Evolutionary conservation across 2,329 filamentous ascomycete genomes (phyloP).

Genomic region (Colletotrichum magnum): DNA sequence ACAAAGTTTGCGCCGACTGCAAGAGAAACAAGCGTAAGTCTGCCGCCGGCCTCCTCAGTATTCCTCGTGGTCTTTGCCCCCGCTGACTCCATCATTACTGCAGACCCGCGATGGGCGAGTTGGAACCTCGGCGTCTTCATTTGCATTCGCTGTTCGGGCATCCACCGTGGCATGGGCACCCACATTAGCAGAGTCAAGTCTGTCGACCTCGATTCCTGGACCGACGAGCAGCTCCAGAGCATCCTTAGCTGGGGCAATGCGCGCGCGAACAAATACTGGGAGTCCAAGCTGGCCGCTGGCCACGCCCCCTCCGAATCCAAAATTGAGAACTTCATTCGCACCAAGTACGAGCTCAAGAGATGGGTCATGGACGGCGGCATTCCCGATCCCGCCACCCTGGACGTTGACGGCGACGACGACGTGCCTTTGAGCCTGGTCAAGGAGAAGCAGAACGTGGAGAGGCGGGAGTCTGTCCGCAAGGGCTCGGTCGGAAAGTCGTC

Average conservation of each 20-base stretch:
- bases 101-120: conserved; percentile 98
- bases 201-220: conserved; percentile 98
- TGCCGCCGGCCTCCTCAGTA: background rate
- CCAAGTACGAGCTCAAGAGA: conserved; percentile 98
- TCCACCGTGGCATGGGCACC: conserved; percentile 98
- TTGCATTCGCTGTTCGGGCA: conserved; percentile 98
- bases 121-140: conserved; percentile 99
- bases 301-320: conserved; percentile 96
- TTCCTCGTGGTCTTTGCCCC: background rate
- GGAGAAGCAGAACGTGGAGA: conserved; percentile 75
- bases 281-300: conserved; percentile 90
- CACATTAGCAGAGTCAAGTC: conserved; percentile 99
- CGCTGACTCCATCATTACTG: conserved; percentile 30
- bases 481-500: conserved; percentile 63
- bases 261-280: conserved; percentile 99
- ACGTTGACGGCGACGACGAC: conserved; percentile 89
- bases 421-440: conserved; percentile 74
- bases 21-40: conserved; percentile 96
- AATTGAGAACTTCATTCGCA: conserved; percentile 99
- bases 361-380: conserved; percentile 99
- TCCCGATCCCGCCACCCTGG: conserved; percentile 90
- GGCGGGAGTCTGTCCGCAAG: conserved; percentile 74
- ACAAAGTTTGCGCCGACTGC: conserved; percentile 98
- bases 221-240: conserved; percentile 96
- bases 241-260: conserved; percentile 96